Evolutionary conservation across 1,284 basidiomycete species (phyloP).

Genomic region (Cutaneotrichosporon dermatis): DNA sequence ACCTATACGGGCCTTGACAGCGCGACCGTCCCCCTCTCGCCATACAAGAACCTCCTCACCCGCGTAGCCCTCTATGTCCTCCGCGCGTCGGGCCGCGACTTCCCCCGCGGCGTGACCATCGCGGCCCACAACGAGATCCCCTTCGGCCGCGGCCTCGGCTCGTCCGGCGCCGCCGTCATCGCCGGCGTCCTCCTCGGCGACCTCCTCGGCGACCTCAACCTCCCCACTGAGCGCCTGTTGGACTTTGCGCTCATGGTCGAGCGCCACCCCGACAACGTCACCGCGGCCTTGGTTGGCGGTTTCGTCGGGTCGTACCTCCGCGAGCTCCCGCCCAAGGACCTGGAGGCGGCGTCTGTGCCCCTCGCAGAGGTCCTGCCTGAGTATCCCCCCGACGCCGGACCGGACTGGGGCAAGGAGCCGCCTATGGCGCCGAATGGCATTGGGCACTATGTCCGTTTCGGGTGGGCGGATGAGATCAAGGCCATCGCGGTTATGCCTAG

Average conservation of each 20-base stretch:
- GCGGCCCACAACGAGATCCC: constrained; percentile 90
- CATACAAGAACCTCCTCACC: constrained; percentile 97
- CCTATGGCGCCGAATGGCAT: constrained; percentile 85
- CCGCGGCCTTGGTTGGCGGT: constrained; percentile 91
- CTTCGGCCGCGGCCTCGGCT: constrained; percentile 94
- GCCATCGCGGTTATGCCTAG: constrained; percentile 92
- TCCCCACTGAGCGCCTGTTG: constrained; percentile 70
- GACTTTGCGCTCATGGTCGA: constrained; percentile 99
- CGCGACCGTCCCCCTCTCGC: constrained; percentile 82
- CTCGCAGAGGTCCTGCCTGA: constrained; percentile 95
- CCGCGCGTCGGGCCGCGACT: constrained; percentile 70
- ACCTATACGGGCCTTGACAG: constrained; percentile 85
- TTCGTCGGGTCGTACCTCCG: constrained; percentile 97
- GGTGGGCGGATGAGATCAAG: constrained; percentile 80
- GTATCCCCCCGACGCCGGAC: constrained; percentile 87
- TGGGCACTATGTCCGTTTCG: constrained; percentile 89
- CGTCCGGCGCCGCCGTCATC: constrained; percentile 95
- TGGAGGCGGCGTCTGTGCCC: constrained; percentile 79
- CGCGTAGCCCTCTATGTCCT: constrained; percentile 96
- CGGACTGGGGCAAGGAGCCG: constrained; percentile 82
- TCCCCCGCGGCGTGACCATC: constrained; percentile 69
- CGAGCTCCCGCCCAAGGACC: constrained; percentile 68
- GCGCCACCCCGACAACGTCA: constrained; percentile 98
- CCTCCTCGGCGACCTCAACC: constrained; percentile 67
- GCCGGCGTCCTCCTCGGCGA: constrained; percentile 90